Conservation (phyloP, 164 flowering plant species). For the Liquidambar formosana region DNA sequence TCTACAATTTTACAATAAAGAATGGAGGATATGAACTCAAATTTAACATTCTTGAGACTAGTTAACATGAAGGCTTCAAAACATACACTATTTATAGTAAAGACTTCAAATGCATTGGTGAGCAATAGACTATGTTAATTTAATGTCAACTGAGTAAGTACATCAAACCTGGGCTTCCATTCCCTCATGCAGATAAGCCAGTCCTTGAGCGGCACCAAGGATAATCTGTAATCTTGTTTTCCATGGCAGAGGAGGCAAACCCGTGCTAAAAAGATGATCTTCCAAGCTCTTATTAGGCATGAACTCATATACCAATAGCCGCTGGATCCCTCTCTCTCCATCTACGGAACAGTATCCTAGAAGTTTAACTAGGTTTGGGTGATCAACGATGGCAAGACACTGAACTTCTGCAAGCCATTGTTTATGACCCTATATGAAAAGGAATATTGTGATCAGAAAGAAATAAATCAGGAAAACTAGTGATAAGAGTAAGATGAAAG, state of each 20-base stretch:
- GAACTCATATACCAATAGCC: slow-evolving; percentile 62
- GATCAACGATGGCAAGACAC: slow-evolving; percentile 59
- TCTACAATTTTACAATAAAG: too few species aligned
- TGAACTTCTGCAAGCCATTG: slow-evolving; percentile 72
- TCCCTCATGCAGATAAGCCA: slow-evolving; percentile 63
- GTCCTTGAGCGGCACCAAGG: slow-evolving; percentile 68
- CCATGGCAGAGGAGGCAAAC: slow-evolving; percentile 48
- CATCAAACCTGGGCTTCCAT: slow-evolving; percentile 52
- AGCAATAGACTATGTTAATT: not conserved
- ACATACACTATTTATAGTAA: not conserved
- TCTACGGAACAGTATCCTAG: slow-evolving; percentile 61
- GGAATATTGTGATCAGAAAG: not conserved
- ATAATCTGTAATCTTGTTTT: slow-evolving; percentile 54
- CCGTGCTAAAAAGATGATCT: slow-evolving; percentile 50
- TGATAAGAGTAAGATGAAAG: not conserved
- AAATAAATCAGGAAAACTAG: not conserved
- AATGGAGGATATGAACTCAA: not conserved
- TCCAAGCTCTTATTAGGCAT: slow-evolving; percentile 65
- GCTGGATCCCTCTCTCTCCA: slow-evolving; percentile 61
- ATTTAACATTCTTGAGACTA: not conserved
- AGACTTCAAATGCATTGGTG: not conserved
- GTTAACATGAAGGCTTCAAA: not conserved
- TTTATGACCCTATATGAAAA: slow-evolving; percentile 55
- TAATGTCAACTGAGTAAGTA: not conserved
- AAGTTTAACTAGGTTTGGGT: slow-evolving; percentile 67